phyloP scores from a whole-genome alignment of 1,284 basidiomycete species.

The Apiotrichum laibachii region DNA sequence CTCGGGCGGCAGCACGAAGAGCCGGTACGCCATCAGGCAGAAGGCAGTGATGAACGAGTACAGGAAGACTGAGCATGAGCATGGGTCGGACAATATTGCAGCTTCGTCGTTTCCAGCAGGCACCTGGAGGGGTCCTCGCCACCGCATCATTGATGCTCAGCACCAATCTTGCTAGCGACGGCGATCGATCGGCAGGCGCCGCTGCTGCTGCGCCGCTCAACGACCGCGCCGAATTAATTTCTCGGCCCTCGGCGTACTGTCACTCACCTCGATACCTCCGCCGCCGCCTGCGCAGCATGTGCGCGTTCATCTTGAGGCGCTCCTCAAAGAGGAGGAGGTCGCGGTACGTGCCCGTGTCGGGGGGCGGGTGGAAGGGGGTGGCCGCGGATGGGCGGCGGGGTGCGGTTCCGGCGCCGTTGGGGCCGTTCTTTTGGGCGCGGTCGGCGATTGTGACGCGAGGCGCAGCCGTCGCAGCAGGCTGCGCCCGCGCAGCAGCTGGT shows the following conservation, averaged over 20 bases:
- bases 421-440: too few relatives aligned
- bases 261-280: slow-evolving; percentile 80
- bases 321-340: slow-evolving; percentile 95
- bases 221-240: too few relatives aligned
- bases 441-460: slow-evolving; percentile 1
- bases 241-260: too few relatives aligned
- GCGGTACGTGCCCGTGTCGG: slow-evolving; percentile 72
- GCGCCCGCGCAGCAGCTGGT: neutral
- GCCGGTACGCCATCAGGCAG: slow-evolving; percentile 29
- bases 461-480: neutral
- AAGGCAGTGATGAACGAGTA: slow-evolving; percentile 38
- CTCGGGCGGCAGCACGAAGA: slow-evolving; percentile 34
- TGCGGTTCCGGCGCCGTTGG: neutral
- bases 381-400: slow-evolving; percentile 13
- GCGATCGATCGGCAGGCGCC: too few relatives aligned
- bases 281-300: slow-evolving; percentile 73
- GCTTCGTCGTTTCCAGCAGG: neutral
- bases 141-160: neutral
- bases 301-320: slow-evolving; percentile 87
- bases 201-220: too few relatives aligned
- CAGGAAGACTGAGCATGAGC: slow-evolving; percentile 37
- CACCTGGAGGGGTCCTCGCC: too few relatives aligned
- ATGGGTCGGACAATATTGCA: neutral
- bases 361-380: slow-evolving; percentile 60
- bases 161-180: too few relatives aligned